Conservation (phyloP, 495 filamentous ascomycete species). For the Xylaria scruposa region DNA sequence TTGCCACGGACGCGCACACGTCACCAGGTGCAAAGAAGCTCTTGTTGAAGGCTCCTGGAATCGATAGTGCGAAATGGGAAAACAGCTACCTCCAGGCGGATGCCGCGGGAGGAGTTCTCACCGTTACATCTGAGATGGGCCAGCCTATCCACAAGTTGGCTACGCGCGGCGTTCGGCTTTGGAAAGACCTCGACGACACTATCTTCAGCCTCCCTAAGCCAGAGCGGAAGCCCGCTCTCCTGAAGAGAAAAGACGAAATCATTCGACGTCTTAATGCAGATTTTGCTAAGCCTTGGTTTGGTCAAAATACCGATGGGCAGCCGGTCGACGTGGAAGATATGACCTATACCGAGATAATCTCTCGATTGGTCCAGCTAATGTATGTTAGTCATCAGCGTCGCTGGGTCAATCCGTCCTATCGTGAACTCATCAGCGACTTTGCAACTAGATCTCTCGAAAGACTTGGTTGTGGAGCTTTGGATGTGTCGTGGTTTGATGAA, state of each 20-base stretch:
- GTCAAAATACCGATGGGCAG: conserved; percentile 71
- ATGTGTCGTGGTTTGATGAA: conserved; percentile 69
- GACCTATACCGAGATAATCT: conserved; percentile 84
- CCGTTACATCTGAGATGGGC: conserved; percentile 86
- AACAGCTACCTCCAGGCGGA: conserved; percentile 74
- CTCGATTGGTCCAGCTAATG: conserved; percentile 83
- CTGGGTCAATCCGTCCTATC: conserved; percentile 81
- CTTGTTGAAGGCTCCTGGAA: conserved; percentile 76
- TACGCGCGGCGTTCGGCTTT: conserved; percentile 80
- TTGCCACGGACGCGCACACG: conserved; percentile 79
- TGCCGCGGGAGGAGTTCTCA: conserved; percentile 78
- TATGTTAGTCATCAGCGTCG: conserved; percentile 80
- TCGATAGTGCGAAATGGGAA: conserved; percentile 81
- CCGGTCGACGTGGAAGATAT: conserved; percentile 84
- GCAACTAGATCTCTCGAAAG: conserved; percentile 81
- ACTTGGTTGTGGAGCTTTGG: conserved; percentile 63
- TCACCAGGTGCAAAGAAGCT: conserved; percentile 81
- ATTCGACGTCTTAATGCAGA: conserved; percentile 86
- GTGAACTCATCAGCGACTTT: conserved; percentile 76
- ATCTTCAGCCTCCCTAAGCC: conserved; percentile 85
- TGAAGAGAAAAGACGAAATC: conserved; percentile 81
- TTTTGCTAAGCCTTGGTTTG: conserved; percentile 90
- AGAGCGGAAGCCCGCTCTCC: conserved; percentile 77
- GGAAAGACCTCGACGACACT: conserved; percentile 85
- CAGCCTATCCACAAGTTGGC: conserved; percentile 89